Conservation (phyloP, 228 moss, liverwort and hornwort genomes). For the Sphagnum fallax region DNA sequence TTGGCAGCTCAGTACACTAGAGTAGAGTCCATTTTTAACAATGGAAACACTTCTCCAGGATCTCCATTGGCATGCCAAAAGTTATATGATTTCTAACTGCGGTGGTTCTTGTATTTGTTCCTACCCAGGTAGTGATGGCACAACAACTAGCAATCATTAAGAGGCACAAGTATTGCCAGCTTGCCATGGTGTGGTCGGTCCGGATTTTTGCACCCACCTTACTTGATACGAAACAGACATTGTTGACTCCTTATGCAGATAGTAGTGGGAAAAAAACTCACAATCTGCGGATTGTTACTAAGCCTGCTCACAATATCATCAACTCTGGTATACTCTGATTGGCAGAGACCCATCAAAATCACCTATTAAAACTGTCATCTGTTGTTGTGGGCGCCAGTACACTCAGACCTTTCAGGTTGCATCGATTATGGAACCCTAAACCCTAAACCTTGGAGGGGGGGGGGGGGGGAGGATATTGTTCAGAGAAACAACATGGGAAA, state of each 20-base stretch:
- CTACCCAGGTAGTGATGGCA: conserved; percentile 8
- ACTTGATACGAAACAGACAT: conserved; percentile 1
- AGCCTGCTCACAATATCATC: background rate
- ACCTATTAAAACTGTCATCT: background rate
- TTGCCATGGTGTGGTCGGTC: conserved; percentile 23
- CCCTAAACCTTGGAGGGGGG: conserved; percentile 23
- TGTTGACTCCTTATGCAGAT: background rate
- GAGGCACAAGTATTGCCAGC: conserved; percentile 14
- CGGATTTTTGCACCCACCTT: conserved; percentile 15
- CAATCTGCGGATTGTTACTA: conserved; percentile 7
- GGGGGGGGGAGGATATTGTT: background rate
- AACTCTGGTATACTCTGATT: background rate
- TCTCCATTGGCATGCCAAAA: too few relatives aligned
- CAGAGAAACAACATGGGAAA: conserved; percentile 6
- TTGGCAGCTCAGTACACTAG: too few relatives aligned
- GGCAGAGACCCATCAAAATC: background rate
- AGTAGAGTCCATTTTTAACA: too few relatives aligned
- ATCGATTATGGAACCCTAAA: background rate
- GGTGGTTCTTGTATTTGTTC: background rate
- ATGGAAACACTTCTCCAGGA: too few relatives aligned
- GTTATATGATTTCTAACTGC: too few relatives aligned
- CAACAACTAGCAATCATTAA: conserved; percentile 18
- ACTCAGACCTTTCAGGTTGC: background rate
- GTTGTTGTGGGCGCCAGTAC: background rate
- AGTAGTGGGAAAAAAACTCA: background rate